Evolutionary conservation across 2,329 filamentous ascomycete species (phyloP), one percentile per base, ranked within the genome.

Genomic region (Colletotrichum viniferum): DNA sequence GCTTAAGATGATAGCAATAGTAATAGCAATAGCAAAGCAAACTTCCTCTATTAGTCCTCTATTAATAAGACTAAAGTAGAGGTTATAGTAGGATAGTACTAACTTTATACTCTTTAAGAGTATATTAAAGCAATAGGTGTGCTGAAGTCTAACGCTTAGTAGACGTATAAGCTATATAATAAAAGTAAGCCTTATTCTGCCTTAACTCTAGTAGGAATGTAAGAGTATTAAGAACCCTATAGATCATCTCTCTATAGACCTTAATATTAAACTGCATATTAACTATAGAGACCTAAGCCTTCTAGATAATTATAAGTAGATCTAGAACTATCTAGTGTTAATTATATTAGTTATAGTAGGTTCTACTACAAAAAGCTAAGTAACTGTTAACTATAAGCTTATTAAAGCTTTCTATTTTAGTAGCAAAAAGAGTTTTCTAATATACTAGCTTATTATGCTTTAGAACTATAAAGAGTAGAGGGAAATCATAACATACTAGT

Each of bases 141-240:
- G 16, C 32, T 18, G 13, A 14, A 21, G 4, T 66, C 64, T 7
- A 64, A 78, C 26, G 28, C 71, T 2, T 79, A 63, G 74, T 78
- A 55, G 76, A 77, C 61, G 7, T 79, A 66, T 28, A 34, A 71
- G 21, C 61, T 78, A 4, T 78, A 77, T 10, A 65, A 77, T 32
- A 56, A 67, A 72, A 76, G 77, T 78, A 30, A 69, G 71, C 66
- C 21, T 16, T 12, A 13, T 34, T 34, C 32, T 5, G 32, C 32
- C 30, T 18, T 26, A 2, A 34, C 32, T 0, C 6, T 12, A 13
- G 32, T 12, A 34, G 32, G 32, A 34, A 34, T 5, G 26, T 14
- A 21, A 14, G 30, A 38, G 9, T 3, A 14, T 18, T 8, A 32
- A 18, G 5, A 16, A 10, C 21, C 21, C 21, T 3, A 8, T 16